These are phyloP conservation scores for Spizellomyces sp. DNA, from an alignment of 192 early-diverging fungal species.

Conservation along the genomic window DNA sequence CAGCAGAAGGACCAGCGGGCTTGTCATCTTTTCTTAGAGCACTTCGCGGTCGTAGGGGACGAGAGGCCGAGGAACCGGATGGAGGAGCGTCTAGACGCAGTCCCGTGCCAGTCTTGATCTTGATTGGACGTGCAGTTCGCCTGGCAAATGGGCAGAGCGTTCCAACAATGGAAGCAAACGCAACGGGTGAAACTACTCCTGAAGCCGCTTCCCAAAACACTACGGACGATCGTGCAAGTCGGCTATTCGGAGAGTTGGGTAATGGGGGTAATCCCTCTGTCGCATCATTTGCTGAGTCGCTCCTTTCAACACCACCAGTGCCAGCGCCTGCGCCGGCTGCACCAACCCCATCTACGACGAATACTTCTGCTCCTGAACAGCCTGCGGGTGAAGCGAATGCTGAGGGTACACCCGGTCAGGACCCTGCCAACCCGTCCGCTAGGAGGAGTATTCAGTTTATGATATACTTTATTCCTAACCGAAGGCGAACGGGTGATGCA, in stretches of 20 bases:
- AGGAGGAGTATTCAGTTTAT: constrained; percentile 22
- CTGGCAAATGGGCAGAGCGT: background rate
- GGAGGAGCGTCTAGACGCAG: constrained; percentile 9
- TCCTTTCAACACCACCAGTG: background rate
- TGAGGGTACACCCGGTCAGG: background rate
- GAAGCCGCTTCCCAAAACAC: background rate
- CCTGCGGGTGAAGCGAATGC: background rate
- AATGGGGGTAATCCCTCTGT: background rate
- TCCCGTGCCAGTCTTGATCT: constrained; percentile 26
- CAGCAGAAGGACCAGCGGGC: background rate
- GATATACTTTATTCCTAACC: constrained; percentile 26
- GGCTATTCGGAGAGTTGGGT: background rate
- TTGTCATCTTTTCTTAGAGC: constrained; percentile 6
- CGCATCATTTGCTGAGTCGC: background rate
- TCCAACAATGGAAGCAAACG: background rate
- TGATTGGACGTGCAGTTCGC: constrained; percentile 18
- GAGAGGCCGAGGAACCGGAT: background rate
- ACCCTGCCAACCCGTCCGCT: background rate
- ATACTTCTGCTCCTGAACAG: background rate
- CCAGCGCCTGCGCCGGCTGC: background rate
- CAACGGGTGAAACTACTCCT: background rate
- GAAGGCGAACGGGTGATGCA: background rate
- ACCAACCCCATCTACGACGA: background rate
- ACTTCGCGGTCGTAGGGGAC: background rate
- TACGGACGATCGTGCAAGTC: background rate